phyloP scores from a whole-genome alignment of 768 basidiomycete species.

The Myochromella boudieri region DNA sequence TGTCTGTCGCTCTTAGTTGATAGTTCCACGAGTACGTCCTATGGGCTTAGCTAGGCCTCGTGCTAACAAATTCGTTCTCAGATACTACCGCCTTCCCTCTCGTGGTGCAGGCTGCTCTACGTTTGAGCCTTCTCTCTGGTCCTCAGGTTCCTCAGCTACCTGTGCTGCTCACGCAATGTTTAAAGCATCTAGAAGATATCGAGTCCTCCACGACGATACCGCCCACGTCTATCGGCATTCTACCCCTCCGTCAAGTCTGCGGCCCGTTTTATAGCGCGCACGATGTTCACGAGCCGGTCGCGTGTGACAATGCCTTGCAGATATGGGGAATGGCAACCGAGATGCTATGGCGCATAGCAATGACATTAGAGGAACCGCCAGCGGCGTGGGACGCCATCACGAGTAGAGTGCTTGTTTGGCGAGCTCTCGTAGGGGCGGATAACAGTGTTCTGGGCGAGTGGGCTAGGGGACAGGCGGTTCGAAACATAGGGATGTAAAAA shows the following conservation, averaged over 20 bases:
- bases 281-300: slow-evolving; percentile 33
- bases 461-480: slow-evolving; percentile 41
- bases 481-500: slow-evolving; percentile 24
- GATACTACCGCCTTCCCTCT: slow-evolving; percentile 21
- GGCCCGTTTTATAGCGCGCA: slow-evolving; percentile 32
- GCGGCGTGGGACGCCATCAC: slow-evolving; percentile 54
- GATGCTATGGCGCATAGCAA: slow-evolving; percentile 53
- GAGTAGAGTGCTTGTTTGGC: slow-evolving; percentile 56
- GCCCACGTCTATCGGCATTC: slow-evolving; percentile 1
- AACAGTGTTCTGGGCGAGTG: slow-evolving; percentile 48
- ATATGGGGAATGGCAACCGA: slow-evolving; percentile 56
- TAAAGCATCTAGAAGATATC: slow-evolving; percentile 33
- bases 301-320: slow-evolving; percentile 26
- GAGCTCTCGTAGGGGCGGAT: slow-evolving; percentile 40
- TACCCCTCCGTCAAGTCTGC: slow-evolving; percentile 4
- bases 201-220: slow-evolving; percentile 14
- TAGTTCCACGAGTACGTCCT: slow-evolving; percentile 20
- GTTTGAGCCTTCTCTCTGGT: slow-evolving; percentile 35
- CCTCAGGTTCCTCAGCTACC: slow-evolving; percentile 24
- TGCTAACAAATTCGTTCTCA: slow-evolving; percentile 7
- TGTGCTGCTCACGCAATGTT: slow-evolving; percentile 27
- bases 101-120: slow-evolving; percentile 30
- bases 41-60: background rate
- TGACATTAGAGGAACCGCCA: slow-evolving; percentile 33
- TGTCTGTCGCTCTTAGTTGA: slow-evolving; percentile 47